phyloP scores from a whole-genome alignment of 139 green algal genomes.

The Coelastrella sp. region DNA sequence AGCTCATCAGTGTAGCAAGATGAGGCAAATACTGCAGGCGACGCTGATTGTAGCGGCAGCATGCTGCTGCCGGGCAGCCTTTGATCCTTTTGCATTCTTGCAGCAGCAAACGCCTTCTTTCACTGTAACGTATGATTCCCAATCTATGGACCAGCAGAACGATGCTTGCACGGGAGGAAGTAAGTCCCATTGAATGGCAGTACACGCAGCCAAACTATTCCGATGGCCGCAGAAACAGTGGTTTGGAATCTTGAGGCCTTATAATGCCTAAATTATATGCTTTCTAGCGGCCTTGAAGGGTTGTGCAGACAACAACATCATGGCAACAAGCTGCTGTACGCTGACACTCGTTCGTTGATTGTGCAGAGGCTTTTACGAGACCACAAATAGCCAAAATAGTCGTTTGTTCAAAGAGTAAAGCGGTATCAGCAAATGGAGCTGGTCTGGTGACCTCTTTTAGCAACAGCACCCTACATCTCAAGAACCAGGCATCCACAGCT shows the following conservation, averaged over 20 bases:
- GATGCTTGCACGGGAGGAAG: conserved; percentile 42
- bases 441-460: conserved; percentile 29
- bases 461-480: conserved; percentile 34
- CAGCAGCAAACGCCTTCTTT: conserved; percentile 23
- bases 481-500: conserved; percentile 31
- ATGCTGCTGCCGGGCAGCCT: not conserved
- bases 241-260: no score
- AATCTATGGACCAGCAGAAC: not conserved
- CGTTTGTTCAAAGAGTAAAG: conserved; percentile 35
- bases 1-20: not conserved
- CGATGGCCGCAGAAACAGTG: not conserved
- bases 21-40: not conserved
- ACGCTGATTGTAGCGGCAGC: conserved; percentile 15
- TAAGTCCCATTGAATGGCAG: conserved; percentile 27
- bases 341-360: not conserved
- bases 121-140: not conserved
- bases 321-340: not conserved
- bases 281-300: not conserved
- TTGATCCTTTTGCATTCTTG: conserved; percentile 16
- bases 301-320: not conserved
- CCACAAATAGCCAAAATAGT: conserved; percentile 36
- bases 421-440: conserved; percentile 35
- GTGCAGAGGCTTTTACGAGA: conserved; percentile 33
- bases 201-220: not conserved
- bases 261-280: not conserved